Evolutionary conservation across 768 basidiomycete genomes (phyloP).

Genomic region (Amylocystis lapponica): DNA sequence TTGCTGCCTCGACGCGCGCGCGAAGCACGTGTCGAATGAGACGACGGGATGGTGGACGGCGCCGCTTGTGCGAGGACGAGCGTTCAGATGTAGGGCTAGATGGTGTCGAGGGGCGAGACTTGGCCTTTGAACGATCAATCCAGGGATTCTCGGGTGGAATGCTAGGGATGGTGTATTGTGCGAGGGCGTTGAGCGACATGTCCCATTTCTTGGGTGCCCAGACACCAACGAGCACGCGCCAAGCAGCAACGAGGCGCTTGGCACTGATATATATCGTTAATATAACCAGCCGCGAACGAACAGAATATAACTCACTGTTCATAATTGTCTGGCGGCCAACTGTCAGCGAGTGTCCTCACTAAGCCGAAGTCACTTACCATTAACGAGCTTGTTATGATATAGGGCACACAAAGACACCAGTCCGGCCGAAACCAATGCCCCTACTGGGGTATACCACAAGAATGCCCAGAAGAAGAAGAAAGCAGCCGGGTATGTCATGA

Average conservation of each 20-base stretch:
- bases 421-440: constrained; percentile 63
- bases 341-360: background rate
- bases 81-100: constrained; percentile 17
- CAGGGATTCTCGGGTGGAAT: constrained; percentile 67
- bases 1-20: constrained; percentile 77
- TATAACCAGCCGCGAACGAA: constrained; percentile 5
- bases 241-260: constrained; percentile 87
- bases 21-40: constrained; percentile 87
- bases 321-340: constrained; percentile 55
- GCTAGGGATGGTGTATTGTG: constrained; percentile 63
- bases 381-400: constrained; percentile 84
- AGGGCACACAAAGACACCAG: constrained; percentile 73
- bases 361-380: constrained; percentile 56
- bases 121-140: constrained; percentile 46
- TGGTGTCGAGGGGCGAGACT: constrained; percentile 15
- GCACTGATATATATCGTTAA: constrained; percentile 40
- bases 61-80: constrained; percentile 15
- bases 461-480: constrained; percentile 87
- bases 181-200: constrained; percentile 64
- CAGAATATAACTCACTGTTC: constrained; percentile 48
- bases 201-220: constrained; percentile 89
- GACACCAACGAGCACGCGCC: constrained; percentile 93
- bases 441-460: constrained; percentile 68
- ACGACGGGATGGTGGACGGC: constrained; percentile 67
- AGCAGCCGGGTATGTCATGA: constrained; percentile 77